These are phyloP conservation scores for Calonectria hawksworthii DNA, from an alignment of 2,329 filamentous ascomycete genomes.

Conservation along the genomic window DNA sequence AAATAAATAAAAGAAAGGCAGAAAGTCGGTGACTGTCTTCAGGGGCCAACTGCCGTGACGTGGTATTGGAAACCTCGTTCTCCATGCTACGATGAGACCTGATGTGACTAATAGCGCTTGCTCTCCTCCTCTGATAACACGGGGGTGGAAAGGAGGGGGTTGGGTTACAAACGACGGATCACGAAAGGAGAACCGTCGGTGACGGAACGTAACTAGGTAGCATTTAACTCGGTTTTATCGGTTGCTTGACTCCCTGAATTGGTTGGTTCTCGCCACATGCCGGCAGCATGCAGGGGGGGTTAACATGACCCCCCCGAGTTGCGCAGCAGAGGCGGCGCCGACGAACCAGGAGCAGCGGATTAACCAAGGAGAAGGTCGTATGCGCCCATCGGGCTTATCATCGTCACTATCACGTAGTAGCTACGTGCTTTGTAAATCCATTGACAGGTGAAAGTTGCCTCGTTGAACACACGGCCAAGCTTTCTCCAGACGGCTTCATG, in stretches of 20 bases:
- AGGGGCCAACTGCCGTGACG: not conserved
- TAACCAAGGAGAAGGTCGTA: not conserved
- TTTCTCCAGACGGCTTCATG: not conserved
- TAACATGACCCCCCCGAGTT: not conserved
- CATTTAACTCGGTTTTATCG: not conserved
- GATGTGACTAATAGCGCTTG: not conserved
- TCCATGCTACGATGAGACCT: not conserved
- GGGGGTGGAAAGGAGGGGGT: not conserved
- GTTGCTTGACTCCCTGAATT: not conserved
- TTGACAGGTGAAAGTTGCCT: not conserved
- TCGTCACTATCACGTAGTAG: conserved; percentile 16
- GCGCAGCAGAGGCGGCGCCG: not conserved
- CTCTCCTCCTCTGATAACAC: not conserved
- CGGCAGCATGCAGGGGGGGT: conserved; percentile 11
- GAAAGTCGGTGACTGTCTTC: not conserved
- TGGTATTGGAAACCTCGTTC: not conserved
- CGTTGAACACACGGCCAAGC: not conserved
- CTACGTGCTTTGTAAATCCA: not conserved
- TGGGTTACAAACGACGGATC: not conserved
- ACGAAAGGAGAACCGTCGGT: not conserved
- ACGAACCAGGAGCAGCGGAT: not conserved
- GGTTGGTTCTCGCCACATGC: conserved; percentile 19
- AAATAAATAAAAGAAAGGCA: not conserved
- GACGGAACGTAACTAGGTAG: not conserved
- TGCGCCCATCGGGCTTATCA: not conserved